Conservation (phyloP, 1,284 basidiomycete genomes). For the Cutaneotrichosporon sp. region DNA sequence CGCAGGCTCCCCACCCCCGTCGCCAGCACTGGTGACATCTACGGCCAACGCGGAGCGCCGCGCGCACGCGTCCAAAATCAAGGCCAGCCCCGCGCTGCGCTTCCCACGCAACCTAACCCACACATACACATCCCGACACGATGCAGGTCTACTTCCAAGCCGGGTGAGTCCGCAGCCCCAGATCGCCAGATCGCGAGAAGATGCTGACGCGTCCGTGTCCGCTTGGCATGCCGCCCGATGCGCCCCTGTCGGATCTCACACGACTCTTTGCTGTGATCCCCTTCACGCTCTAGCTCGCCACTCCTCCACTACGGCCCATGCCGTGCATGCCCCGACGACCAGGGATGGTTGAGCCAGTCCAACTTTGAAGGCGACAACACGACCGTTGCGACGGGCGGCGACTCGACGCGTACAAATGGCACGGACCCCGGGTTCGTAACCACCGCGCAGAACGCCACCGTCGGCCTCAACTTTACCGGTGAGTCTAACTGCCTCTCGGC, state of each 20-base stretch:
- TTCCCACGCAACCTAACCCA: not conserved
- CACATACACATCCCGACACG: not conserved
- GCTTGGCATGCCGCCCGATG: not conserved
- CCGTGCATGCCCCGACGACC: constrained; percentile 25
- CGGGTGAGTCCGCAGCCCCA: not conserved
- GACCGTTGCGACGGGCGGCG: constrained; percentile 1
- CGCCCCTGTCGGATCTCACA: not conserved
- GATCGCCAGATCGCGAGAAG: not conserved
- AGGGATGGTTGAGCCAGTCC: constrained; percentile 8
- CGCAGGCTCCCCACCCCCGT: not conserved
- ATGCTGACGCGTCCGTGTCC: not conserved
- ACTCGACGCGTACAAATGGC: constrained; percentile 19
- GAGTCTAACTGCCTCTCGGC: constrained; percentile 16
- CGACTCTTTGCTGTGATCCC: not conserved
- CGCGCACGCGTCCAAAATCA: not conserved
- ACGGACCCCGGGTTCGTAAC: constrained; percentile 30
- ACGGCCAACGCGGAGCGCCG: not conserved
- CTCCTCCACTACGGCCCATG: constrained; percentile 37
- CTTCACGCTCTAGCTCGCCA: constrained; percentile 31
- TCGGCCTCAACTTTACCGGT: constrained; percentile 36
- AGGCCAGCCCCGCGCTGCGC: not conserved
- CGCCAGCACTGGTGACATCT: not conserved
- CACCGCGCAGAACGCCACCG: constrained; percentile 4
- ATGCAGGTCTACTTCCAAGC: constrained; percentile 6
- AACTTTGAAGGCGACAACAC: constrained; percentile 6